A percentile compares a stretch with the other conserved stretches of the same genome.
These are phyloP conservation scores for Cryptococcus jaspeensis DNA, from an alignment of 1,284 basidiomycete species.

Conservation along the genomic window DNA sequence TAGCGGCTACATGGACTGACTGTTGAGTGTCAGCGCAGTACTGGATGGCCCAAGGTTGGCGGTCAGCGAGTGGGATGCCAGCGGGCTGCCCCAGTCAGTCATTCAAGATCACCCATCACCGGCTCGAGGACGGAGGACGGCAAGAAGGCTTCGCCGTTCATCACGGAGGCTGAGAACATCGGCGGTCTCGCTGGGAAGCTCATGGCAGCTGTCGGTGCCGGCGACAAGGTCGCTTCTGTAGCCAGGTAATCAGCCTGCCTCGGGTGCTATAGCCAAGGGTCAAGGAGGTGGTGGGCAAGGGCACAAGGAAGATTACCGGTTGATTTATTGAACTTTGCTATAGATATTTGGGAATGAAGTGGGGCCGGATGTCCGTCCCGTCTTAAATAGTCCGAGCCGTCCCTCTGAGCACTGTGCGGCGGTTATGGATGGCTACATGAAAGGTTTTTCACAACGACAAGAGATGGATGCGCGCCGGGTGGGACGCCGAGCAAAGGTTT, in stretches of 20 bases:
- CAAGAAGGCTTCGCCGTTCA: conserved; percentile 10
- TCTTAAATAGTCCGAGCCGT: too few species aligned
- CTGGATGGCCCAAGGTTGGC: too few species aligned
- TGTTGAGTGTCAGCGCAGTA: too few species aligned
- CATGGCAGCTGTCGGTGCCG: conserved; percentile 3
- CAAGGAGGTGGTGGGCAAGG: not conserved
- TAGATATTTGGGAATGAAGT: too few species aligned
- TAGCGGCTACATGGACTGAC: too few species aligned
- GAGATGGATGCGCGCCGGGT: too few species aligned
- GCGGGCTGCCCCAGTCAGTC: conserved; percentile 9
- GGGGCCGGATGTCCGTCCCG: too few species aligned
- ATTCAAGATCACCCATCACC: conserved; percentile 11
- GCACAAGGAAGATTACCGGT: not conserved
- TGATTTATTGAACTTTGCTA: too few species aligned
- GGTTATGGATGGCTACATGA: too few species aligned
- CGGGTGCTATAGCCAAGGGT: not conserved
- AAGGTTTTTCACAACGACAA: too few species aligned
- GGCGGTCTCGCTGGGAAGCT: conserved; percentile 6
- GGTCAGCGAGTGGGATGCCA: conserved; percentile 15
- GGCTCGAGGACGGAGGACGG: conserved; percentile 16
- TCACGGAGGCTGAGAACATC: conserved; percentile 9
- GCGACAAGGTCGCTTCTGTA: conserved; percentile 1
- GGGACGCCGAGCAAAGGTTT: too few species aligned
- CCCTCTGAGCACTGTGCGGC: too few species aligned
- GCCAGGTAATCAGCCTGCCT: conserved; percentile 1